Evolutionary conservation across 331 rosid genomes (phyloP).

Genomic region (Cucumis variabilis): DNA sequence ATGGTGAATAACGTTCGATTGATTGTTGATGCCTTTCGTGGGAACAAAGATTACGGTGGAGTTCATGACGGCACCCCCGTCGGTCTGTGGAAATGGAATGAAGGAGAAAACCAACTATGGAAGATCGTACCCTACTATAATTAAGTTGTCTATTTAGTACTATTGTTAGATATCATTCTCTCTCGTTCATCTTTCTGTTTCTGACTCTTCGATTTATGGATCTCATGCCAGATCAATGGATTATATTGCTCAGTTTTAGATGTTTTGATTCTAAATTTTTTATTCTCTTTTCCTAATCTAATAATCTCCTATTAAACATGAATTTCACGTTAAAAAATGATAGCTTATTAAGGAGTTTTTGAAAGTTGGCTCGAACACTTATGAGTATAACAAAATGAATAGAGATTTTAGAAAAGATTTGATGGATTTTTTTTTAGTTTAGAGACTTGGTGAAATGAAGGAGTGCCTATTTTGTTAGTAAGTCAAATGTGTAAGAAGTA

Average conservation of each 20-base stretch:
- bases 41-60: constrained; percentile 80
- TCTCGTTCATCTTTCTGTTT: neutral
- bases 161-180: neutral
- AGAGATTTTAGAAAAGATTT: no score
- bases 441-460: no score
- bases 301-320: no score
- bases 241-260: neutral
- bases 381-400: no score
- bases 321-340: no score
- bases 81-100: constrained; percentile 82
- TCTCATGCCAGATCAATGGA: neutral
- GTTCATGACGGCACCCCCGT: constrained; percentile 77
- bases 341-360: no score
- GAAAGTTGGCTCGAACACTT: no score
- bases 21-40: constrained; percentile 81
- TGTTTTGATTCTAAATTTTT: no score
- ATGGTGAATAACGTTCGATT: constrained; percentile 82
- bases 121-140: constrained; percentile 64
- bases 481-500: no score
- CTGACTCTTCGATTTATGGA: neutral
- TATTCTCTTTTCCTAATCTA: no score
- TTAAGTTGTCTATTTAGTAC: neutral
- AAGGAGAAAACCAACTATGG: constrained; percentile 86
- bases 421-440: no score
- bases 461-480: no score